Conservation (phyloP, 2,329 filamentous ascomycete species). For the Microsporum ferrugineum region DNA sequence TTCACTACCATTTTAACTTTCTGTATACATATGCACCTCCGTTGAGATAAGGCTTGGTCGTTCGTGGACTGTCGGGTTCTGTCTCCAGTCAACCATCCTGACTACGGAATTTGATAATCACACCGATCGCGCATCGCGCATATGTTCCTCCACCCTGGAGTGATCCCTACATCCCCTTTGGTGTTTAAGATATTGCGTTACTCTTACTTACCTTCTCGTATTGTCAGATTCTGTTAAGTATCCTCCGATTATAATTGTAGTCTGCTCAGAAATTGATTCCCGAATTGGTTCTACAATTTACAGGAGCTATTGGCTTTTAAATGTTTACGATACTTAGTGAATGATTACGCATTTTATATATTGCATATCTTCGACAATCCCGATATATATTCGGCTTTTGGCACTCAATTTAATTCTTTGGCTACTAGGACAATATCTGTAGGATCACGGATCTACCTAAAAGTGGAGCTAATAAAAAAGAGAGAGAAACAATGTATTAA, state of each 20-base stretch:
- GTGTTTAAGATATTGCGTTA: not conserved
- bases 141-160: not conserved
- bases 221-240: not conserved
- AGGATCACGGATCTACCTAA: too few species aligned
- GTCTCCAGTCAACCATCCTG: not conserved
- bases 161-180: not conserved
- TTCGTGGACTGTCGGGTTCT: not conserved
- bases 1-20: not conserved
- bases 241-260: not conserved
- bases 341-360: too few species aligned
- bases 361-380: too few species aligned
- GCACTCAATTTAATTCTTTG: too few species aligned
- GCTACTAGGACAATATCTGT: too few species aligned
- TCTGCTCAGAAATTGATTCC: not conserved
- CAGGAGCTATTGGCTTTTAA: not conserved
- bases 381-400: too few species aligned
- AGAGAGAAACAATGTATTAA: too few species aligned
- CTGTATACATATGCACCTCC: not conserved
- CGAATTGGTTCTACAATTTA: not conserved
- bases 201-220: not conserved
- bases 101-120: not conserved
- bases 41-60: not conserved
- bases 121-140: conserved; percentile 3
- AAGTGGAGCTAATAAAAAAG: too few species aligned
- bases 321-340: not conserved